Evolutionary conservation across 1,139 yeast genomes (phyloP), one percentile per base, ranked within the genome.

Genomic region (Scheffersomyces segobiensis): DNA sequence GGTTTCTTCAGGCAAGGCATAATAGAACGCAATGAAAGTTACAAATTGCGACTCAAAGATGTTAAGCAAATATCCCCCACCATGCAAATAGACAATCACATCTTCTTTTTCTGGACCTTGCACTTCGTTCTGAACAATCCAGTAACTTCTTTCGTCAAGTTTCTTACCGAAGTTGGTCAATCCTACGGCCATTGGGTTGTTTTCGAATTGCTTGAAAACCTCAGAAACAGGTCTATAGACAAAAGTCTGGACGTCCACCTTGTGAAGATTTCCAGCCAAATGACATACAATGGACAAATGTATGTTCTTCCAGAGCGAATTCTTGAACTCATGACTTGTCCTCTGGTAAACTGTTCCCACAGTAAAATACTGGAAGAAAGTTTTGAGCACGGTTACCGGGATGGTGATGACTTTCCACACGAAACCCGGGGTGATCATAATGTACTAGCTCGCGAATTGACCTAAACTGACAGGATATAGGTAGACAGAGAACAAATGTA

Each of bases 51-150:
- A 58, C 14, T 70, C 75, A 48, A 71, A 68, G 52, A 72, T 59
- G 22, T 71, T 74, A 53, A 77, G 65, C 50, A 71, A 68, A 62
- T 70, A 80, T 0, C 83, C 85, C 46, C 85, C 85, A 19, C 85
- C 85, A 62, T 81, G 85, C n/a, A 50, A 26, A 53, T 60, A 60
- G 24, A 59, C 49, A 51, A 60, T 53, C 17, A 60, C 60, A 8
- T 60, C 57, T 17, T 58, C 60, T 21, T 55, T 55, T 18, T 56
- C 59, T 50, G 51, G 52, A 7, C 52, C 39, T 39, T 52, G 53
- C 5, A 47, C 52, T 21, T 61, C 61, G 52, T 64, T 59, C 18
- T 62, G 63, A 12, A 62, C 65, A 8, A 66, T 50, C 69, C 69
- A 66, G 52, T 60, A 59, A 21, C 67, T 56, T 24, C 58, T 54